phyloP scores from a whole-genome alignment of 169 alveolate genomes.

The Eimeria nieschulzi region DNA sequence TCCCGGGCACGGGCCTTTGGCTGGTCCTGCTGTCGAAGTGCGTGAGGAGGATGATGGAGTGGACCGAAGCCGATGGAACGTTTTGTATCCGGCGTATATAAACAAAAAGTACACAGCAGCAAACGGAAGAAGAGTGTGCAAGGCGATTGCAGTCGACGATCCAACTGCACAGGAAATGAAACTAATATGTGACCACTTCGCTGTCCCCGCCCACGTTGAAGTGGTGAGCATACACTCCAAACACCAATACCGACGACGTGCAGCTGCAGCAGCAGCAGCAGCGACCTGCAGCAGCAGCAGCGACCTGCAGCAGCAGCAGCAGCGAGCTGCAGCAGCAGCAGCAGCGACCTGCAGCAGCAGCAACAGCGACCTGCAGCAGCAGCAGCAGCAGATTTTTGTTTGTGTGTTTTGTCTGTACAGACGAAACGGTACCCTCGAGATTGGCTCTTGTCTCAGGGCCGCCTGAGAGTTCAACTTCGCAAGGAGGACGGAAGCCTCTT shows the following conservation, averaged over 20 bases:
- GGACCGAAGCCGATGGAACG: slow-evolving; percentile 33
- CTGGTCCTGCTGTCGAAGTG: not conserved
- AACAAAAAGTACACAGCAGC: slow-evolving; percentile 31
- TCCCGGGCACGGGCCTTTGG: not conserved
- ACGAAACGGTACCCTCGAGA: slow-evolving; percentile 29
- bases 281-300: too few species aligned
- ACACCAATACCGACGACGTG: not conserved
- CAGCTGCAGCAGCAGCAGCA: not conserved
- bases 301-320: too few species aligned
- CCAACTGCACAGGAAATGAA: slow-evolving; percentile 46
- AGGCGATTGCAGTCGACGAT: slow-evolving; percentile 34
- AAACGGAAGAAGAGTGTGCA: slow-evolving; percentile 6
- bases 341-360: too few species aligned
- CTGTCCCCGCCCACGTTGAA: slow-evolving; percentile 26
- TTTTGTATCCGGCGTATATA: slow-evolving; percentile 37
- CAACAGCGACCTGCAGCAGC: too few species aligned
- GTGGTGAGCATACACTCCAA: not conserved
- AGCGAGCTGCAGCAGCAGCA: too few species aligned
- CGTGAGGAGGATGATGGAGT: slow-evolving; percentile 15
- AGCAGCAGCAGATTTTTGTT: not conserved
- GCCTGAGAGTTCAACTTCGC: slow-evolving; percentile 18
- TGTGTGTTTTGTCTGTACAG: not conserved
- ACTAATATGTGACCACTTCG: slow-evolving; percentile 34
- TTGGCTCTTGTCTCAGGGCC: slow-evolving; percentile 41
- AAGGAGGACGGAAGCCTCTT: not conserved